phyloP scores from a whole-genome alignment of 1,139 yeast genomes.

The Debaryomyces sp. region DNA sequence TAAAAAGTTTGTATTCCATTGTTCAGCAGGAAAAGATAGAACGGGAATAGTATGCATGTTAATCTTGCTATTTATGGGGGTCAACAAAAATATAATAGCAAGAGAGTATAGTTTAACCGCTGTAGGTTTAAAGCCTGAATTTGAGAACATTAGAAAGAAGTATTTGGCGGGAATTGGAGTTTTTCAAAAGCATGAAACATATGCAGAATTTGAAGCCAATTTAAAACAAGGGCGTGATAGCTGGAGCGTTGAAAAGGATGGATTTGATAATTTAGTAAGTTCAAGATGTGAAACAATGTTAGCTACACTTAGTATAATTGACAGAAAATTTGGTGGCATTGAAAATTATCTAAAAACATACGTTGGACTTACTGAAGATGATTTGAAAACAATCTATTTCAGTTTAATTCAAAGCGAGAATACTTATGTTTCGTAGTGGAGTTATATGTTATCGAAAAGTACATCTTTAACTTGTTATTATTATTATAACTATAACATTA shows the following conservation, averaged over 20 bases:
- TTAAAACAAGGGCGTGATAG: conserved; percentile 38
- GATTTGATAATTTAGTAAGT: conserved; percentile 60
- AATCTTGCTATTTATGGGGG: conserved; percentile 62
- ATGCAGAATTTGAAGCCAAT: conserved; percentile 23
- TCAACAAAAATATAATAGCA: conserved; percentile 65
- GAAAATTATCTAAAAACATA: conserved; percentile 49
- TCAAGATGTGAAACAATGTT: conserved; percentile 76
- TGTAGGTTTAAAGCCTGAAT: conserved; percentile 60
- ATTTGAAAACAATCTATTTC: conserved; percentile 50
- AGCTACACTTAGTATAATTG: conserved; percentile 54
- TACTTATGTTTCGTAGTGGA: background rate
- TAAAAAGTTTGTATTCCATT: conserved; percentile 58
- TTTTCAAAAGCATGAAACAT: conserved; percentile 25
- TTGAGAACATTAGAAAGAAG: conserved; percentile 36
- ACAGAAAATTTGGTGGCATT: conserved; percentile 61
- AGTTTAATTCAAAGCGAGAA: conserved; percentile 36
- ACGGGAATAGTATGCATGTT: conserved; percentile 79
- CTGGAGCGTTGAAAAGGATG: conserved; percentile 49
- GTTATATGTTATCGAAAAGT: background rate
- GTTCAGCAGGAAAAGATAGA: conserved; percentile 88
- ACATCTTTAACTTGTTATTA: too few species aligned
- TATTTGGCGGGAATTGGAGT: conserved; percentile 32
- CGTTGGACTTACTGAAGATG: conserved; percentile 52
- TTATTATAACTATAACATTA: too few species aligned
- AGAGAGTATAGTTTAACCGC: conserved; percentile 72